phyloP scores from a whole-genome alignment of 495 filamentous ascomycete genomes.

The Penicillium bialowiezense region DNA sequence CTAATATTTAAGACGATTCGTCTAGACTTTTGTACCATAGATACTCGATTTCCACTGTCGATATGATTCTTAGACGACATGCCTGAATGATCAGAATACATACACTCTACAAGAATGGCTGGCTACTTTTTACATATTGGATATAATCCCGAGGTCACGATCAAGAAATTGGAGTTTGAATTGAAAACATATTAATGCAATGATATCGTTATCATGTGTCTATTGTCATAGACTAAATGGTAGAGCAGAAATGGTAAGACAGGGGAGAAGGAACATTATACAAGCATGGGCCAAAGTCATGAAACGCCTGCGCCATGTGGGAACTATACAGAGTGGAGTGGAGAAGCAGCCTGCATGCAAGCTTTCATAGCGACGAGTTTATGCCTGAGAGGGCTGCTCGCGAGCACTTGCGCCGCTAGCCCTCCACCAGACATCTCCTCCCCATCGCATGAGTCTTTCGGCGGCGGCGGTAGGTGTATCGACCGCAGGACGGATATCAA shows the following conservation, averaged over 20 bases:
- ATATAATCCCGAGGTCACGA: no score
- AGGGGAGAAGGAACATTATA: slow-evolving; percentile 14
- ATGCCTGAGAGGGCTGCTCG: slow-evolving; percentile 19
- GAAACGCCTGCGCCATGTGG: slow-evolving; percentile 30
- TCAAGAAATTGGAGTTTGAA: neutral
- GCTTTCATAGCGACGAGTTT: slow-evolving; percentile 4
- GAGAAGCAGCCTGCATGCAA: slow-evolving; percentile 15
- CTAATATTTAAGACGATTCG: slow-evolving; percentile 60
- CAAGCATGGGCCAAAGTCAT: slow-evolving; percentile 5
- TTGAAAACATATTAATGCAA: slow-evolving; percentile 2
- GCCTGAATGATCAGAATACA: neutral
- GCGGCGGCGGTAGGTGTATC: slow-evolving; percentile 75
- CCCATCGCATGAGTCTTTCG: slow-evolving; percentile 86
- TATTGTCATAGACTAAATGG: slow-evolving; percentile 5
- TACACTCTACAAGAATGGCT: no score
- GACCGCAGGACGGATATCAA: slow-evolving; percentile 95
- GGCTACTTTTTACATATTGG: no score
- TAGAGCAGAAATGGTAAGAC: slow-evolving; percentile 7
- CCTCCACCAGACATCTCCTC: slow-evolving; percentile 88
- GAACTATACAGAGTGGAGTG: slow-evolving; percentile 27
- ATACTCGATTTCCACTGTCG: neutral
- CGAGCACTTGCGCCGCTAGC: slow-evolving; percentile 72
- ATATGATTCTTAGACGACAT: slow-evolving; percentile 1
- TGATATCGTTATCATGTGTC: slow-evolving; percentile 8
- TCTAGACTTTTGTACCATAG: slow-evolving; percentile 8